These are phyloP conservation scores for Sinapis alba DNA, from an alignment of 441 rosid species.

Conservation along the genomic window DNA sequence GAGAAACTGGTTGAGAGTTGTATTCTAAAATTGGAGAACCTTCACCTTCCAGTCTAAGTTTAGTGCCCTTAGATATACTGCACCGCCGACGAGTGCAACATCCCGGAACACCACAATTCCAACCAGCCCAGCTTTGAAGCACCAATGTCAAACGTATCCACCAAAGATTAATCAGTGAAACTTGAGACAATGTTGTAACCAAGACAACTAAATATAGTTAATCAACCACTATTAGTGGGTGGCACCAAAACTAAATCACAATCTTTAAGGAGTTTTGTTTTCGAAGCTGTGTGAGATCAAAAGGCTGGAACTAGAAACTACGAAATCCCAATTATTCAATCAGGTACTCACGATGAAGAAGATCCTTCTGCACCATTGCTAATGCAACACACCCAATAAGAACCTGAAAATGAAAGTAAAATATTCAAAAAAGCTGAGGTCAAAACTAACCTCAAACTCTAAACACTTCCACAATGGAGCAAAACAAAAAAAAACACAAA, in stretches of 20 bases:
- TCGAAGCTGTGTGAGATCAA: too few species aligned
- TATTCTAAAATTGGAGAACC: slow-evolving; percentile 14
- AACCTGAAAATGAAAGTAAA: slow-evolving; percentile 50
- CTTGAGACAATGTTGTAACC: not conserved
- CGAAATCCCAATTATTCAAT: not conserved
- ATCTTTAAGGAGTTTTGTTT: not conserved
- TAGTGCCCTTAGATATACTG: slow-evolving; percentile 70
- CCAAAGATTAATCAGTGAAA: slow-evolving; percentile 21
- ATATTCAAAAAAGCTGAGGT: slow-evolving; percentile 4
- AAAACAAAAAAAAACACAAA: not conserved
- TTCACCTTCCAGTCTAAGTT: slow-evolving; percentile 80
- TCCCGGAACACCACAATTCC: slow-evolving; percentile 79
- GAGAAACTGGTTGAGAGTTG: not conserved
- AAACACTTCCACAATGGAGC: slow-evolving; percentile 12
- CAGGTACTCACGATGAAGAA: slow-evolving; percentile 67
- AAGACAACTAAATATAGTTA: slow-evolving; percentile 2
- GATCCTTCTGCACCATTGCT: slow-evolving; percentile 84
- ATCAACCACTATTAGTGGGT: not conserved
- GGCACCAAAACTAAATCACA: not conserved
- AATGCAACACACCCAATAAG: slow-evolving; percentile 87
- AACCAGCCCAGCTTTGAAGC: slow-evolving; percentile 73
- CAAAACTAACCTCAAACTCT: not conserved
- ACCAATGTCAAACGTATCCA: slow-evolving; percentile 24
- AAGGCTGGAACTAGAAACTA: too few species aligned
- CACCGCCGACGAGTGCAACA: slow-evolving; percentile 76